Evolutionary conservation across 371 early-diverging fungal species (phyloP), one percentile per base, ranked within the genome.

Genomic region (Dichotomocladium elegans): DNA sequence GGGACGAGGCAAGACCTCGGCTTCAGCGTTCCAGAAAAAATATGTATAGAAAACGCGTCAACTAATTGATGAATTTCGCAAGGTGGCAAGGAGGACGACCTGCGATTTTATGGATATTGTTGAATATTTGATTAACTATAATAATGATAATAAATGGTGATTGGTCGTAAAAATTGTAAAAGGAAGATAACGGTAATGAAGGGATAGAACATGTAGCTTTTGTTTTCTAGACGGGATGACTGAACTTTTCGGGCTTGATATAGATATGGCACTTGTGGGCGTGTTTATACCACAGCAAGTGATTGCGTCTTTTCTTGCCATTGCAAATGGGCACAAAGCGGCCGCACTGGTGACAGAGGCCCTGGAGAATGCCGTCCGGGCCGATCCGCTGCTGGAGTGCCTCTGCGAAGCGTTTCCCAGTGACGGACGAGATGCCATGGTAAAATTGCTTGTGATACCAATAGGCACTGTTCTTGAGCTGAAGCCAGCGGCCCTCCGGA

Each of bases 1-100:
- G 97, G 97, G 97, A 96, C 67, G 95, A 95, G 72, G 97, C 96
- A 10, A 66, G 85, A 24, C 92, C 91, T n/a, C 77, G 86, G 34
- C 59, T 86, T 12, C 82, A 80, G 37, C 57, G 66, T 41, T 42
- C 68, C 12, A 75, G 53, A 54, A 61, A 77, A 37, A 51, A 57
- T 37, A 9, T 68, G 28, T 67, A 67, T 47, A 49, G 68, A 46
- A 64, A 69, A 49, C 61, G 61, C 35, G 10, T 12, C 37, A 37
- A 21, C 37, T 37, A 37, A 15, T 5, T 37, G 21, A 21, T 17
- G 21, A 17, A 37, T 37, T 17, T 21, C 37, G 15, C 35, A 35
- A 9, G 17, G 14, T 17, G 14, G n/a, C 34, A 33, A n/a, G n/a
- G n/a, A n/a, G n/a, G 21, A 37, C 17, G 37, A 37, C 37, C n/a